Evolutionary conservation across 768 basidiomycete genomes (phyloP).

Genomic region (Chiua virens): DNA sequence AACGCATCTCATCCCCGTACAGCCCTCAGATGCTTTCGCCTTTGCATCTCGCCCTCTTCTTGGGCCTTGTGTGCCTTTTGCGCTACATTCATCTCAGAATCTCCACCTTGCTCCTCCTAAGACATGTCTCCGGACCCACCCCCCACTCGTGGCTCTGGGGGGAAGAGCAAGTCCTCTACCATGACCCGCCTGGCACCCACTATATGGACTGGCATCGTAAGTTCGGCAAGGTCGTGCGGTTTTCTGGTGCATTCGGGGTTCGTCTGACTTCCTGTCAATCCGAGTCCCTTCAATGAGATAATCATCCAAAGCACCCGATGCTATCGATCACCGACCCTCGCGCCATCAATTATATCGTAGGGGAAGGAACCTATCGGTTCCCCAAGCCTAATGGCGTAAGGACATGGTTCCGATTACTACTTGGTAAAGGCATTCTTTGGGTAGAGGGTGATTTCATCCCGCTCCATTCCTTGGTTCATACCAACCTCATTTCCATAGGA

Average conservation of each 20-base stretch:
- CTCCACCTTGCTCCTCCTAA: conserved; percentile 33
- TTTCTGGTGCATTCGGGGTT: conserved; percentile 60
- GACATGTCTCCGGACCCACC: conserved; percentile 53
- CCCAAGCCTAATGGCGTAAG: conserved; percentile 64
- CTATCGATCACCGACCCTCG: conserved; percentile 56
- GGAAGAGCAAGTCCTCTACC: conserved; percentile 58
- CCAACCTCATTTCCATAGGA: conserved; percentile 33
- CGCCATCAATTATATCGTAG: conserved; percentile 54
- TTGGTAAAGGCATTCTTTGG: conserved; percentile 66
- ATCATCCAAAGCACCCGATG: conserved; percentile 48
- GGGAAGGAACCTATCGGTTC: conserved; percentile 55
- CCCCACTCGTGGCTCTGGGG: conserved; percentile 57
- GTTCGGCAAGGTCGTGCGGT: conserved; percentile 56
- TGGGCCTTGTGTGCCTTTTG: conserved; percentile 31
- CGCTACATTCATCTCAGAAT: conserved; percentile 38
- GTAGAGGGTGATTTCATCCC: conserved; percentile 49
- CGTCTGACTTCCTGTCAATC: conserved; percentile 1
- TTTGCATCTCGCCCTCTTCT: conserved; percentile 5
- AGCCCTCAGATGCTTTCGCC: conserved; percentile 7
- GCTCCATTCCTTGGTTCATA: background rate
- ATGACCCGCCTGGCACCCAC: conserved; percentile 46
- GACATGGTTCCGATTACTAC: conserved; percentile 59
- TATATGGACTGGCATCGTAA: conserved; percentile 53
- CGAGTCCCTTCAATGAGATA: conserved; percentile 7
- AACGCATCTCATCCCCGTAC: background rate